Conservation (phyloP, 2,329 filamentous ascomycete species). For the Rutstroemia sydowiana region DNA sequence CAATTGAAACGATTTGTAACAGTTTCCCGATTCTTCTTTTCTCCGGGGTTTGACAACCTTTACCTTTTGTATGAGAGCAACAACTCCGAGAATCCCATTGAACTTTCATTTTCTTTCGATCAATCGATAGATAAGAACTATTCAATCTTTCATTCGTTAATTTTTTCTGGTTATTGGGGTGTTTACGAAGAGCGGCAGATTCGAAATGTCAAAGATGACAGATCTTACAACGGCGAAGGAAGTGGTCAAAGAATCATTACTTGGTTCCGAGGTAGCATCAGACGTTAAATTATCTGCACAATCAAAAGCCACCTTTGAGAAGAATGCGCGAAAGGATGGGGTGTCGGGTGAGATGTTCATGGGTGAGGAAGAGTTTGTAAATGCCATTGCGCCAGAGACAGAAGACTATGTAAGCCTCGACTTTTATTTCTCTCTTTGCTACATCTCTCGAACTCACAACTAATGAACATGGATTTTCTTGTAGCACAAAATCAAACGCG, state of each 20-base stretch:
- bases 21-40: not conserved
- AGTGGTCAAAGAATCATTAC: conserved; percentile 70
- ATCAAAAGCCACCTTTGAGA: conserved; percentile 67
- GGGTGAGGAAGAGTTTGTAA: conserved; percentile 78
- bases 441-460: conserved; percentile 7
- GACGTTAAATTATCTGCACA: conserved; percentile 61
- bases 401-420: conserved; percentile 88
- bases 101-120: not conserved
- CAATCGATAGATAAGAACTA: not conserved
- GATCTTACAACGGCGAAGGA: conserved; percentile 36
- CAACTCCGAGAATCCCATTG: not conserved
- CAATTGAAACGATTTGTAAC: not conserved
- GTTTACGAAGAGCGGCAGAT: not conserved
- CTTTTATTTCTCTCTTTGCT: not conserved
- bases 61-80: not conserved
- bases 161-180: not conserved
- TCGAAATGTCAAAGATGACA: conserved; percentile 19
- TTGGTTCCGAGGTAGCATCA: conserved; percentile 48
- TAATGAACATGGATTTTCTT: conserved; percentile 16
- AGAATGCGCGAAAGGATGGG: conserved; percentile 68
- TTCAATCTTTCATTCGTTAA: conserved; percentile 2
- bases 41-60: not conserved
- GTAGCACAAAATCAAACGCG: conserved; percentile 95
- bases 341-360: conserved; percentile 72
- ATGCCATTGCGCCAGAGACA: conserved; percentile 76